Evolutionary conservation across 768 basidiomycete species (phyloP).

Genomic region (Cyclocybe cylindracea): DNA sequence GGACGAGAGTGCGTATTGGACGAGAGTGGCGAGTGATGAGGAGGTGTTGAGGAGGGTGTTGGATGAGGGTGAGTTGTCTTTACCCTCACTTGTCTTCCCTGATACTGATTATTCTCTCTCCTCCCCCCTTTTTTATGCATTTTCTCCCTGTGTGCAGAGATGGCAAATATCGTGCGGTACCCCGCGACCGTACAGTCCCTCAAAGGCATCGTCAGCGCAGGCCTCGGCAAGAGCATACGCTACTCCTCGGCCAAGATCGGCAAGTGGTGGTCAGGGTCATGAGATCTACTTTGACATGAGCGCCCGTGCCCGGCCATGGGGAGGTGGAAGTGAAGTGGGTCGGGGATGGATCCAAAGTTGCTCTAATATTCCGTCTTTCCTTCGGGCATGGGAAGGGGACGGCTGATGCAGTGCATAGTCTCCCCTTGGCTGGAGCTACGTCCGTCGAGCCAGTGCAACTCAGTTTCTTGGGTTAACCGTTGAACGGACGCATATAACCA

Average conservation of each 20-base stretch:
- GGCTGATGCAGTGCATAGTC: not conserved
- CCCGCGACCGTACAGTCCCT: constrained; percentile 84
- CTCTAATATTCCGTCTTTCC: not conserved
- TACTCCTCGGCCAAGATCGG: constrained; percentile 77
- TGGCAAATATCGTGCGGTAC: constrained; percentile 73
- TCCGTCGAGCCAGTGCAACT: too few relatives aligned
- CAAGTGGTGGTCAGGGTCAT: constrained; percentile 76
- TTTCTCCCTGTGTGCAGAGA: constrained; percentile 47
- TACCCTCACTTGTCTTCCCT: not conserved
- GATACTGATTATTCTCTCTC: not conserved
- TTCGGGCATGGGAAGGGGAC: not conserved
- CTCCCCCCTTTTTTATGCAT: too few relatives aligned
- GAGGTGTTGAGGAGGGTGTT: constrained; percentile 50
- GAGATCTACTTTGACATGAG: not conserved
- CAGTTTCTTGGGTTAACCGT: too few relatives aligned
- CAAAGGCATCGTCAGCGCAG: constrained; percentile 86
- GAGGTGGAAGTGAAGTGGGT: not conserved
- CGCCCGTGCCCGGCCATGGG: not conserved
- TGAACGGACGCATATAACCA: too few relatives aligned
- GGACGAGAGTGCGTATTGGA: constrained; percentile 79
- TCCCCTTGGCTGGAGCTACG: too few relatives aligned
- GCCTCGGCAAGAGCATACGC: constrained; percentile 72
- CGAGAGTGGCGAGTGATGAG: constrained; percentile 66
- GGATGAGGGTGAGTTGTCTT: constrained; percentile 45
- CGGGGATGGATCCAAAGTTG: not conserved